A percentile compares a stretch with the other conserved stretches of the same genome.
Conservation (phyloP, 2,329 filamentous ascomycete genomes). For the Aspergillus aculeatinus region DNA sequence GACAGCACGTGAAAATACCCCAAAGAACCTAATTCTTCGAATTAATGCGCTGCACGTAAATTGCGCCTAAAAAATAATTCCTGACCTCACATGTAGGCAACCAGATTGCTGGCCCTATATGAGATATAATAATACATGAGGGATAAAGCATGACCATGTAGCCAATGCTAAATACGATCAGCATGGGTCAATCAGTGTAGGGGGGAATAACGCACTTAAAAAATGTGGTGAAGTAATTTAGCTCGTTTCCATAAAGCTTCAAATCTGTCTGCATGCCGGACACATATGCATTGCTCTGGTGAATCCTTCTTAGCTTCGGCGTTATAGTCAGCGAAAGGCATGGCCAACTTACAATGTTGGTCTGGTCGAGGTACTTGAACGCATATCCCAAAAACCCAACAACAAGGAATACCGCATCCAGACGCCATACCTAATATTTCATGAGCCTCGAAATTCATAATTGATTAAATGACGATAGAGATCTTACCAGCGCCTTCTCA, state of each 20-base stretch:
- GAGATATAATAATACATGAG: slow-evolving; percentile 5
- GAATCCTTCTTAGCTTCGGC: background rate
- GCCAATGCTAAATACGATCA: background rate
- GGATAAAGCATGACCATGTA: slow-evolving; percentile 10
- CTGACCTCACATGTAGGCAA: slow-evolving; percentile 3
- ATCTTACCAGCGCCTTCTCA: background rate
- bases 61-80: background rate
- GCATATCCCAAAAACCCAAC: slow-evolving; percentile 12
- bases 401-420: slow-evolving; percentile 4
- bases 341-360: slow-evolving; percentile 2
- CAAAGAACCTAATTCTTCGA: background rate
- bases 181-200: background rate
- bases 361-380: slow-evolving; percentile 12
- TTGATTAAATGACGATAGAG: too few relatives aligned
- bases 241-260: slow-evolving; percentile 7
- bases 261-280: slow-evolving; percentile 10
- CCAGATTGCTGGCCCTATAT: slow-evolving; percentile 4
- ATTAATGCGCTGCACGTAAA: background rate
- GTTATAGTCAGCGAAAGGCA: background rate
- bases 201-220: background rate
- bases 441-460: background rate
- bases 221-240: slow-evolving; percentile 11
- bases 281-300: slow-evolving; percentile 10
- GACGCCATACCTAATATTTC: slow-evolving; percentile 4
- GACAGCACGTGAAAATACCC: background rate